Percentiles rank a stretch among this genome's conserved stretches.
These are phyloP conservation scores for Reticulascus tulasneorum DNA, from an alignment of 2,329 filamentous ascomycete genomes.

Conservation along the genomic window DNA sequence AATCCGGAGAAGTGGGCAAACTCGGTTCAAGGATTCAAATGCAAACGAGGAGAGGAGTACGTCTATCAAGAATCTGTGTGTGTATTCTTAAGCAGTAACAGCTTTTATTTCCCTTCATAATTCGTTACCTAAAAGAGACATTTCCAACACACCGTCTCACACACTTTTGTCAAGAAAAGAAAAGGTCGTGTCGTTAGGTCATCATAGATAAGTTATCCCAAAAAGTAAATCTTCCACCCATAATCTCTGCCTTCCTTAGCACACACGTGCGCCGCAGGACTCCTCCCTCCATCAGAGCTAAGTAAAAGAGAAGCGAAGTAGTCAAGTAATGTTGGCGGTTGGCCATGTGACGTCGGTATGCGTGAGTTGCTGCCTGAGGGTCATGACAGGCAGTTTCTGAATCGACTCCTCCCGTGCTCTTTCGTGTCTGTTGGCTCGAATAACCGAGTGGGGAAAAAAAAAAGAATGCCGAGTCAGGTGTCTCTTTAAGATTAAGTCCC, in stretches of 20 bases:
- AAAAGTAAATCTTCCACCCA: conserved; percentile 26
- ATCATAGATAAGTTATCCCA: conserved; percentile 30
- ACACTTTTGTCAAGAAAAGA: conserved; percentile 30
- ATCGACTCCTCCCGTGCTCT: conserved; percentile 4
- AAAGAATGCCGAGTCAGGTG: conserved; percentile 6
- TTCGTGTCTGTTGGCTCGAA: conserved; percentile 10
- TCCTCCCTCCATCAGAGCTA: conserved; percentile 9
- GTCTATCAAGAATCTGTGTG: too few species aligned
- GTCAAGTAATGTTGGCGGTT: conserved; percentile 10
- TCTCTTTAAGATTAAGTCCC: conserved; percentile 19
- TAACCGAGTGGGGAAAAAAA: conserved; percentile 2
- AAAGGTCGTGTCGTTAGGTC: conserved; percentile 24
- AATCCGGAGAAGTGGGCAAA: too few species aligned
- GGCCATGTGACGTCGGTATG: conserved; percentile 3
- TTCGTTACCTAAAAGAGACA: conserved; percentile 36
- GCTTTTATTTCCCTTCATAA: conserved; percentile 35
- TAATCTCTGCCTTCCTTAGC: conserved; percentile 18
- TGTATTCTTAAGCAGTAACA: conserved; percentile 17
- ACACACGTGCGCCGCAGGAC: conserved; percentile 3
- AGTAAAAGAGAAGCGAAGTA: conserved; percentile 9
- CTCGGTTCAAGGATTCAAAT: too few species aligned
- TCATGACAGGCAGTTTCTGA: conserved; percentile 10
- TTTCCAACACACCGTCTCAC: conserved; percentile 33
- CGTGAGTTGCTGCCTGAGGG: conserved; percentile 5
- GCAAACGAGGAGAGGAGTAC: too few species aligned